These are phyloP conservation scores for Aureobasidium sp. DNA, from an alignment of 2,329 filamentous ascomycete species.

Conservation along the genomic window DNA sequence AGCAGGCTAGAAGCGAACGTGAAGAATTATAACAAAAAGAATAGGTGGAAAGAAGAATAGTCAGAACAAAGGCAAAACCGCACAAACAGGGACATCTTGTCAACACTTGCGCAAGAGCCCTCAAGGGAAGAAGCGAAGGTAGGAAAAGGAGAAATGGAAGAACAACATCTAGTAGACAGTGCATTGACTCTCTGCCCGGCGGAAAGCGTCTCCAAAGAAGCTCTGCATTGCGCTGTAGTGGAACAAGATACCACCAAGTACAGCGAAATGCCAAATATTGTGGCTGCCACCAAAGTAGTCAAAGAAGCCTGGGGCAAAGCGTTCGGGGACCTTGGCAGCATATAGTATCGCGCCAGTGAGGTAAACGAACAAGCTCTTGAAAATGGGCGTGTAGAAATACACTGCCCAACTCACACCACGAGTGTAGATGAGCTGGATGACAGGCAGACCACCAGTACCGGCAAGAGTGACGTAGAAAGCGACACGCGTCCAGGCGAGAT, in stretches of 20 bases:
- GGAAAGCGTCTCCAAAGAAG: constrained; percentile 63
- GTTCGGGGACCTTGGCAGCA: constrained; percentile 84
- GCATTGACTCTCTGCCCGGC: constrained; percentile 25
- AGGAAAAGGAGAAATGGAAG: neutral
- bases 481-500: constrained; percentile 91
- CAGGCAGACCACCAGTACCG: constrained; percentile 79
- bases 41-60: neutral
- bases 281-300: constrained; percentile 94
- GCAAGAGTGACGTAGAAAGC: constrained; percentile 85
- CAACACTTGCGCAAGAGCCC: constrained; percentile 19
- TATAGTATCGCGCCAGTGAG: constrained; percentile 78
- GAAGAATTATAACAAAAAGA: neutral
- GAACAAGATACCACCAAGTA: constrained; percentile 91
- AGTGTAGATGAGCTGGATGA: constrained; percentile 73
- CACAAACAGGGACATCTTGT: constrained; percentile 11
- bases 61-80: neutral
- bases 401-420: constrained; percentile 74
- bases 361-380: constrained; percentile 83
- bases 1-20: neutral
- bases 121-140: neutral
- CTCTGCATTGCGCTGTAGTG: constrained; percentile 95
- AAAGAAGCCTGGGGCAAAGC: constrained; percentile 87
- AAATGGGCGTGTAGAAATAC: constrained; percentile 81
- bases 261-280: constrained; percentile 95
- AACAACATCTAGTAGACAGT: constrained; percentile 23